phyloP scores from a whole-genome alignment of 805 yeast species.

The Barnettozyma siamensis region DNA sequence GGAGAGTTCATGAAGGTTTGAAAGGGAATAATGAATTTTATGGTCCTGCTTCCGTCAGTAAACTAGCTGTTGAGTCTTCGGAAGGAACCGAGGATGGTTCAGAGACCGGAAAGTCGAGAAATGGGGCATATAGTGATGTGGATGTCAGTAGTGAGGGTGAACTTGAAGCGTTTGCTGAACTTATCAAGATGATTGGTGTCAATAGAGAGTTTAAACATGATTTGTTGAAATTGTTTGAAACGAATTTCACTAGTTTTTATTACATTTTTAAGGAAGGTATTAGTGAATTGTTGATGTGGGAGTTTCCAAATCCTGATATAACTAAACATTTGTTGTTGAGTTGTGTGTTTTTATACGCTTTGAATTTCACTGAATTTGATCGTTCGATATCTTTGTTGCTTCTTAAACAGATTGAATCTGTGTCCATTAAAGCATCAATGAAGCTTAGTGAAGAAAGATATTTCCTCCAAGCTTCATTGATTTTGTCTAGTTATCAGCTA shows the following conservation, averaged over 20 bases:
- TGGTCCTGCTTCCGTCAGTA: slow-evolving; percentile 32
- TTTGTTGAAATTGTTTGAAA: slow-evolving; percentile 19
- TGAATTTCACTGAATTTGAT: slow-evolving; percentile 17
- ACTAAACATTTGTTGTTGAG: slow-evolving; percentile 26
- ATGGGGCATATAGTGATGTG: neutral
- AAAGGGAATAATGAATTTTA: slow-evolving; percentile 28
- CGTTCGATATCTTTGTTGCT: slow-evolving; percentile 12
- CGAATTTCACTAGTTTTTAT: slow-evolving; percentile 25
- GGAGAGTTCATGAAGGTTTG: slow-evolving; percentile 27
- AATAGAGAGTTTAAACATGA: slow-evolving; percentile 2
- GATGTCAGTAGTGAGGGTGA: neutral
- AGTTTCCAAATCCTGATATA: slow-evolving; percentile 23
- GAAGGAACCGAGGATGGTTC: no score
- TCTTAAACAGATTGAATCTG: slow-evolving; percentile 23
- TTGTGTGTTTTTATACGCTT: slow-evolving; percentile 27
- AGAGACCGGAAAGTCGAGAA: neutral
- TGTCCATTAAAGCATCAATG: slow-evolving; percentile 21
- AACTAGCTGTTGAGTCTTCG: slow-evolving; percentile 22
- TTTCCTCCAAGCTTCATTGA: slow-evolving; percentile 25
- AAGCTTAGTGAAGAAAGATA: slow-evolving; percentile 16
- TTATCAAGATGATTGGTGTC: slow-evolving; percentile 1
- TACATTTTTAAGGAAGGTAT: slow-evolving; percentile 19
- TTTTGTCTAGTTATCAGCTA: slow-evolving; percentile 28
- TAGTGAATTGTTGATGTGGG: slow-evolving; percentile 24
- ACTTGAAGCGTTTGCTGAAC: neutral